Base-by-base conservation (phyloP, 2,329 filamentous ascomycete genomes). In the Escovopsis sp. region DNA sequence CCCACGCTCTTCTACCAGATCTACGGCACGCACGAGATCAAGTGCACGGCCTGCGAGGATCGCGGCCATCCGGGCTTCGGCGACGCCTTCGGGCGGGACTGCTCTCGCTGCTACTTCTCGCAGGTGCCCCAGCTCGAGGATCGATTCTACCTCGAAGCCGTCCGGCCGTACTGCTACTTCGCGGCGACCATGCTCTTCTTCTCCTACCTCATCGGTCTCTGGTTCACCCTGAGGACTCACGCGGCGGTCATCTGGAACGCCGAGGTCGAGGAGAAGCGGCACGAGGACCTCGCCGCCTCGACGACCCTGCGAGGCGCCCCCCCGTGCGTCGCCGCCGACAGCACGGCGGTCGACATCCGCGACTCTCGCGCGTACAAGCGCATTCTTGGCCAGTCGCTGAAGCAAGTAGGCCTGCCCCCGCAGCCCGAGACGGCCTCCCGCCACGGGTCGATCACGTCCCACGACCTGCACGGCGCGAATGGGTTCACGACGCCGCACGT, bases 1-100 rank as follows among this genome's bases (percentile, higher is more conserved):
- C 90, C 90, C 3, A 98, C 90, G 0, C 63, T 98, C 12, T 98
- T 98, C 61, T 98, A 96, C 59, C 88, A 98, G 52, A 94, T 98
- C 43, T 96, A 96, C 56, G 92, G 90, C 46, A 94, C 86, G 33
- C 90, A 98, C 52, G 86, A 98, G 60, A 71, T 98, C 35, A 90
- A 85, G 50, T 98, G 90, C 51, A 72, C 74, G 38, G 72, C 70
- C 37, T 76, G 70, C 41, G 60, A 70, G 33, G 68, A 75, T 42
- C 62, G 57, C 36, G 47, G 41, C 13, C 32, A 42, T 5, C 35
- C 45, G 14, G 55, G 53, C 25, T 54, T 45, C 7, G 48, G 51
- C 4, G 48, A 45, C 4, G 58, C 59, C 4, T 48, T 51, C n/a
- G 58, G 64, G 27, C 65, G 77, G 39, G 88, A 96, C 53, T 98